Evolutionary conservation across 192 early-diverging fungal genomes (phyloP).

Genomic region (Paraglomus brasilianum): DNA sequence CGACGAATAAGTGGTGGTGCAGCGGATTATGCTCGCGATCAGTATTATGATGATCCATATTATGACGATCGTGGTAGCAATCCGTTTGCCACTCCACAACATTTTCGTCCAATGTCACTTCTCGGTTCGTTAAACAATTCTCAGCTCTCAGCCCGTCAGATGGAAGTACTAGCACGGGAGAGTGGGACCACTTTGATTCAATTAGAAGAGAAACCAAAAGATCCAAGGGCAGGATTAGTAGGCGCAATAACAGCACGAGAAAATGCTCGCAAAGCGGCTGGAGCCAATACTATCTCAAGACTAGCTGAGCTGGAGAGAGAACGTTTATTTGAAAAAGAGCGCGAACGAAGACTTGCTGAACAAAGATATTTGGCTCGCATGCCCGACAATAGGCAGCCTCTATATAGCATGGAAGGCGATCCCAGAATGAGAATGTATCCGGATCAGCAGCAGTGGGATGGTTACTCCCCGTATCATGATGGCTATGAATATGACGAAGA

Average conservation of each 20-base stretch:
- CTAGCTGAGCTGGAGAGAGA: slow-evolving; percentile 25
- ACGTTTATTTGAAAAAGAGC: slow-evolving; percentile 19
- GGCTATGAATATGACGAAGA: neutral
- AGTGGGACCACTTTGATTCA: slow-evolving; percentile 23
- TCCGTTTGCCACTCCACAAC: neutral
- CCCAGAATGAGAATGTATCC: slow-evolving; percentile 5
- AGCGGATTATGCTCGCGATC: slow-evolving; percentile 23
- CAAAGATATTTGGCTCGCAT: slow-evolving; percentile 13
- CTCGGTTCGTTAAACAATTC: slow-evolving; percentile 1
- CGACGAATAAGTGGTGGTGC: slow-evolving; percentile 22
- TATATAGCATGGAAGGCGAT: neutral
- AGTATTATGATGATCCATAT: slow-evolving; percentile 22
- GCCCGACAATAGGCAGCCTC: slow-evolving; percentile 5
- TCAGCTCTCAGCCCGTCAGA: slow-evolving; percentile 28
- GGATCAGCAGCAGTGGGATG: slow-evolving; percentile 24
- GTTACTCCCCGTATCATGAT: slow-evolving; percentile 8
- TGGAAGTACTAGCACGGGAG: slow-evolving; percentile 17
- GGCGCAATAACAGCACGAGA: slow-evolving; percentile 31
- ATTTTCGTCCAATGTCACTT: slow-evolving; percentile 12
- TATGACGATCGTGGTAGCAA: slow-evolving; percentile 20
- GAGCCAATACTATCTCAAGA: neutral
- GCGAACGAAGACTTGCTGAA: slow-evolving; percentile 26
- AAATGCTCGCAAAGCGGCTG: neutral
- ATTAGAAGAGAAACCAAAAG: slow-evolving; percentile 24
- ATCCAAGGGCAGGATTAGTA: slow-evolving; percentile 26